These are phyloP conservation scores for Neurospora sp. DNA, from an alignment of 2,329 filamentous ascomycete species.

Conservation along the genomic window DNA sequence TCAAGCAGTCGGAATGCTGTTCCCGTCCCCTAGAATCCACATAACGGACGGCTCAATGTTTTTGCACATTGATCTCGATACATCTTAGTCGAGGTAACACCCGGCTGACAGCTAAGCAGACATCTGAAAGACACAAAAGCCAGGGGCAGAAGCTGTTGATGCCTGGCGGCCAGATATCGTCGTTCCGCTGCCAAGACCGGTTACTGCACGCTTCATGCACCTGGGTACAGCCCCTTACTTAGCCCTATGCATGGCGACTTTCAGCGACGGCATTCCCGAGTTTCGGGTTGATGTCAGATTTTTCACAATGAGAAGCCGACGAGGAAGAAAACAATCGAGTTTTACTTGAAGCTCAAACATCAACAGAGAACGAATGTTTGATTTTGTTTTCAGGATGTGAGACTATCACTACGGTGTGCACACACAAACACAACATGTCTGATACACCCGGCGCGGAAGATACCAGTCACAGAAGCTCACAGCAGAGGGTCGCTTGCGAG, in stretches of 20 bases:
- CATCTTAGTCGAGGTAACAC: background rate
- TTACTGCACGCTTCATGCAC: background rate
- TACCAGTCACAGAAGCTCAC: background rate
- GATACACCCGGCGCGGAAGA: background rate
- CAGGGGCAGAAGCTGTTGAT: background rate
- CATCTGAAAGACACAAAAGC: background rate
- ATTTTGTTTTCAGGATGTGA: background rate
- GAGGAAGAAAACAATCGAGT: background rate
- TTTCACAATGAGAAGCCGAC: background rate
- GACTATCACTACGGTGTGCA: background rate
- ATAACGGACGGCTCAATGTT: background rate
- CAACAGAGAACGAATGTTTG: background rate
- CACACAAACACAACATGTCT: background rate
- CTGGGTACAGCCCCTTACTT: constrained; percentile 4
- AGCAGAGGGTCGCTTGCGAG: background rate
- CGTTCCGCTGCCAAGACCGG: background rate
- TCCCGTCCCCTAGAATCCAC: background rate
- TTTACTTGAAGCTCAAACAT: background rate
- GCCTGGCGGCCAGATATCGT: background rate
- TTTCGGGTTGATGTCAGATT: background rate
- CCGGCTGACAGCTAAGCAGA: background rate
- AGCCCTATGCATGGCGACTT: constrained; percentile 4
- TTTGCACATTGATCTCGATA: background rate
- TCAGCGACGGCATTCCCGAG: background rate
- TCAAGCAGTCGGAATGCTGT: background rate